phyloP scores from a whole-genome alignment of 768 basidiomycete species.

The Boletus tylopilopsis region DNA sequence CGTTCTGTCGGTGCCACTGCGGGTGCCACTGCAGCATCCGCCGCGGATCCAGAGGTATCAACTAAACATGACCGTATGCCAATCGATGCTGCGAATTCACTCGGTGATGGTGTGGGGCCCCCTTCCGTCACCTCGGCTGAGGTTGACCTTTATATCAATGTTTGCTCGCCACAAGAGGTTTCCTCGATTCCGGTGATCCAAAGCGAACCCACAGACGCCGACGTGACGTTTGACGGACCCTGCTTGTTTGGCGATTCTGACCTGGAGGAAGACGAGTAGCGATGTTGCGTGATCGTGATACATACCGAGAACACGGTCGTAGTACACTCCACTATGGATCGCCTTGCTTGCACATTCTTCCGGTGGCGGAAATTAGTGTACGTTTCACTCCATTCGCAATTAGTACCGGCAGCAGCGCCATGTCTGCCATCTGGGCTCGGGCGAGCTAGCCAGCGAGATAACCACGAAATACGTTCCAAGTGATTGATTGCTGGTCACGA shows the following conservation, averaged over 20 bases:
- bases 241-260: slow-evolving; percentile 31
- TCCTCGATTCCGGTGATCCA: background rate
- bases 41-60: background rate
- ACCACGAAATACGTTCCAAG: too few species aligned
- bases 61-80: background rate
- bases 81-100: background rate
- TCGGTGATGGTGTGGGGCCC: background rate
- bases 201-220: too few species aligned
- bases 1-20: background rate
- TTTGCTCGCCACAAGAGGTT: background rate
- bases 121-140: background rate
- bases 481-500: background rate
- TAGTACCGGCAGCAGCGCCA: too few species aligned
- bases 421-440: too few species aligned
- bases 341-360: background rate
- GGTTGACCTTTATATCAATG: background rate
- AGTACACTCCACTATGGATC: background rate
- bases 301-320: background rate
- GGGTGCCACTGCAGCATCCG: background rate
- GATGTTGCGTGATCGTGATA: background rate
- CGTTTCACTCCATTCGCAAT: background rate
- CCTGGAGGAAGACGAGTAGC: slow-evolving; percentile 25
- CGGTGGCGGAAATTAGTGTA: too few species aligned
- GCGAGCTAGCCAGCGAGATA: too few species aligned
- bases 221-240: slow-evolving; percentile 20